Percentiles rank a stretch among this genome's conserved stretches.
phyloP scores from a whole-genome alignment of 257 asterid genomes.

The Mentha longifolia region DNA sequence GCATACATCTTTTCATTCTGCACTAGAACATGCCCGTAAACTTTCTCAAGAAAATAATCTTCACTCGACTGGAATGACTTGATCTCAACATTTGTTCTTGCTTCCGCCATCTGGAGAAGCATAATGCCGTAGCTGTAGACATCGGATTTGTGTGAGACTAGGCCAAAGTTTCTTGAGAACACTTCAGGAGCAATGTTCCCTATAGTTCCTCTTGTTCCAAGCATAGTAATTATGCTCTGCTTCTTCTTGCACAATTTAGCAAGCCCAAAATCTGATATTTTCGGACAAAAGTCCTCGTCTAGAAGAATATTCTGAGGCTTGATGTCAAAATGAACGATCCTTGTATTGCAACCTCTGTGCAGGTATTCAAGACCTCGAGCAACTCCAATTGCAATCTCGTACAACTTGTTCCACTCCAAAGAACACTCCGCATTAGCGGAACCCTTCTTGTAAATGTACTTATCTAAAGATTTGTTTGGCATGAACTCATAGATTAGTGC shows the following conservation, averaged over 20 bases:
- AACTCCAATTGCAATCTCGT: constrained; percentile 54
- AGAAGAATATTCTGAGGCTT: constrained; percentile 74
- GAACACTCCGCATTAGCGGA: constrained; percentile 10
- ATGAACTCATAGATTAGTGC: not conserved
- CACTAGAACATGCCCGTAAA: constrained; percentile 44
- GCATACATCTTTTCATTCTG: constrained; percentile 31
- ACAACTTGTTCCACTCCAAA: constrained; percentile 48
- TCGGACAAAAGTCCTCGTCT: constrained; percentile 64
- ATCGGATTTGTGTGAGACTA: constrained; percentile 64
- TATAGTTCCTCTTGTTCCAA: constrained; percentile 51
- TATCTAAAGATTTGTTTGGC: not conserved
- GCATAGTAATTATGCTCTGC: constrained; percentile 50
- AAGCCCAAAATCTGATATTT: constrained; percentile 72
- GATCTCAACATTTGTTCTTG: constrained; percentile 33
- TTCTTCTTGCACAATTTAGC: constrained; percentile 53
- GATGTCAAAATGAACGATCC: constrained; percentile 70
- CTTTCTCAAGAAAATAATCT: constrained; percentile 46
- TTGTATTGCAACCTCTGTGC: constrained; percentile 63
- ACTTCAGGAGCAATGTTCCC: constrained; percentile 79
- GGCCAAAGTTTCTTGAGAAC: constrained; percentile 52
- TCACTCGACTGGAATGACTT: constrained; percentile 38
- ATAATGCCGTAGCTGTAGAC: constrained; percentile 75
- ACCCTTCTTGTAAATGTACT: not conserved
- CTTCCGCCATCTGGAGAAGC: constrained; percentile 69
- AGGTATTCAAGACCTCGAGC: constrained; percentile 70